Conservation (phyloP, 805 yeast species). For the Yarrowia hollandica region DNA sequence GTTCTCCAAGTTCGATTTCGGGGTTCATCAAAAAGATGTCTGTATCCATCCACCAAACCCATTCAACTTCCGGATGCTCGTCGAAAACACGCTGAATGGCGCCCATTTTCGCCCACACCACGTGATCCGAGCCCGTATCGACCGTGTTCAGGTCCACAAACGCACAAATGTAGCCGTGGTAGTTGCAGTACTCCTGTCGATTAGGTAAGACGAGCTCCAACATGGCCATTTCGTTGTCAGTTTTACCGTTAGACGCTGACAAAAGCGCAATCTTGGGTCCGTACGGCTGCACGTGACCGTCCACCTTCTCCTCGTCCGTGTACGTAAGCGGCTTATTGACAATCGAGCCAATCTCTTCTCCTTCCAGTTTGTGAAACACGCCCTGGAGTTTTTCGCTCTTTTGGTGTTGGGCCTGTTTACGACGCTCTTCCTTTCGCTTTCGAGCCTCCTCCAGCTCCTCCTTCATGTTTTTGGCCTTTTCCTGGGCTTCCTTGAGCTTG, state of each 20-base stretch:
- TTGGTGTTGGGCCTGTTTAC: not conserved
- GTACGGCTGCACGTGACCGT: conserved; percentile 27
- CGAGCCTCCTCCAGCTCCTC: conserved; percentile 28
- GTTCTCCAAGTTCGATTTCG: conserved; percentile 36
- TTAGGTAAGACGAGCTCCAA: conserved; percentile 34
- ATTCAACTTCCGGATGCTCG: conserved; percentile 41
- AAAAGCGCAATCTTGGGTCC: conserved; percentile 33
- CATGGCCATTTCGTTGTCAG: conserved; percentile 33
- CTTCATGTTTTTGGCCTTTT: not conserved
- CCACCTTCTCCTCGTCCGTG: conserved; percentile 14
- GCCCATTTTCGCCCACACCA: conserved; percentile 42
- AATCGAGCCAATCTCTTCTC: conserved; percentile 6
- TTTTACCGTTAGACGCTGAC: conserved; percentile 37
- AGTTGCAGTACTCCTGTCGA: conserved; percentile 40
- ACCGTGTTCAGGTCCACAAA: conserved; percentile 38
- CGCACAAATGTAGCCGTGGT: conserved; percentile 40
- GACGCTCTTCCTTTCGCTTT: conserved; percentile 24
- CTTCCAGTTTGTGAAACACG: conserved; percentile 15
- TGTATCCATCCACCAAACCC: conserved; percentile 46
- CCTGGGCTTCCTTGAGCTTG: not conserved
- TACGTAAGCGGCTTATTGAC: conserved; percentile 15
- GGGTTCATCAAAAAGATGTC: conserved; percentile 43
- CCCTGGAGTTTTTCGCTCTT: conserved; percentile 17
- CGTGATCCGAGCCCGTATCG: conserved; percentile 30
- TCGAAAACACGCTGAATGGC: conserved; percentile 41